Evolutionary conservation across 106 monocot species (phyloP), one percentile per base, ranked within the genome.

Genomic region (Platanthera guangdongensis): DNA sequence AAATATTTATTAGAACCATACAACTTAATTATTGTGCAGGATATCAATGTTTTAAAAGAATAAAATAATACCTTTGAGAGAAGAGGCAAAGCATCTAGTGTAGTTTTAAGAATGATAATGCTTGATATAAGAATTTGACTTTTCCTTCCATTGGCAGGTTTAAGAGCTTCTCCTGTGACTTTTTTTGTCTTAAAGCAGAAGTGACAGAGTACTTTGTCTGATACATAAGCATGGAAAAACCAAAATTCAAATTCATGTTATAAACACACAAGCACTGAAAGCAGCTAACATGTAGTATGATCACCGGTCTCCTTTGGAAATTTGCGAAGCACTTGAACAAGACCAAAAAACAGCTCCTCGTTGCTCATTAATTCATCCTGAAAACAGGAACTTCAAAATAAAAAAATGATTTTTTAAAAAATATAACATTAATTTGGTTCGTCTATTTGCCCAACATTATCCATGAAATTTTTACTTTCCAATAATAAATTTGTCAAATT

Each of bases 221-320:
- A 14, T 45, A 48, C 70, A 70, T 70, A 48, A 47, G 16, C 3
- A 70, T 16, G 47, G 5, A 11, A 5, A 48, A 70, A 18, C 47
- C 6, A 70, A 70, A 46, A 46, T 62, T 30, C 92, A 67, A 14
- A 32, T 51, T 48, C 13, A 52, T 53, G 0, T 71, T 4, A 72
- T 53, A 46, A 79, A 68, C 10, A 72, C 9, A 50, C 19, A 18
- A 72, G 15, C 4, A 18, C 10, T 51, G 46, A 73, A 68, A 57
- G 13, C 8, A 64, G 22, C 51, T 45, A 64, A 39, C n/a, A 32
- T 57, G n/a, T 65, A 30, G 45, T 32, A 39, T 46, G 50, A 76
- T 63, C 64, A 92, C 99, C 94, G 30, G 94, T 90, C 84, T 99
- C 99, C 85, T 92, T 99, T 75, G 94, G 99, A 84, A 99, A 99